These are phyloP conservation scores for Canavalia ensiformis DNA, from an alignment of 306 rosid species.

Conservation along the genomic window DNA sequence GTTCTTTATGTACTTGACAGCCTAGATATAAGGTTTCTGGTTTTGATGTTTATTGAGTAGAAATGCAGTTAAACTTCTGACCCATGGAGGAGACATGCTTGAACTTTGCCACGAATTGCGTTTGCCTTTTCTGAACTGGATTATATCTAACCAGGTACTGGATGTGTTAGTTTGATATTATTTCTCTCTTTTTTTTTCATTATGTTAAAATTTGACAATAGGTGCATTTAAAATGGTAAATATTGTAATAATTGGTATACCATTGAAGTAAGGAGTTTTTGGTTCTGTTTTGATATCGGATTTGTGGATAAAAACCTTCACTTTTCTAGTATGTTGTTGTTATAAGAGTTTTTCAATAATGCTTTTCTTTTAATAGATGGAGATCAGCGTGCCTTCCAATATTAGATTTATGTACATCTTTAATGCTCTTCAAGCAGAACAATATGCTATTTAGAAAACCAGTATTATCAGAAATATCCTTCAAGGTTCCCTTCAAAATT, in stretches of 20 bases:
- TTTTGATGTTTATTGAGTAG: constrained; percentile 59
- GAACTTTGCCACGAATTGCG: constrained; percentile 95
- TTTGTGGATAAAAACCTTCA: constrained; percentile 20
- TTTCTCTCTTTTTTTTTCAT: constrained; percentile 24
- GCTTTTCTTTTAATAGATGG: constrained; percentile 10
- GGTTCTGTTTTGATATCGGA: neutral
- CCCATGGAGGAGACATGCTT: constrained; percentile 95
- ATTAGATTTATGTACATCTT: constrained; percentile 30
- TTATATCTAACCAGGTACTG: constrained; percentile 78
- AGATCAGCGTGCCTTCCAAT: constrained; percentile 32
- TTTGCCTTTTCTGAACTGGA: constrained; percentile 85
- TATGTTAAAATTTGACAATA: constrained; percentile 17
- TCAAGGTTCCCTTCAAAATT: constrained; percentile 39
- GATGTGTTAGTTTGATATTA: constrained; percentile 27
- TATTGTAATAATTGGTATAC: constrained; percentile 39
- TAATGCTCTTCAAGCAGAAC: constrained; percentile 14
- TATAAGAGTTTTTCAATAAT: constrained; percentile 1
- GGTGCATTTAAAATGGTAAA: constrained; percentile 36
- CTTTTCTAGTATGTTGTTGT: constrained; percentile 25
- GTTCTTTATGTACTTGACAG: constrained; percentile 32
- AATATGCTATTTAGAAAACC: neutral
- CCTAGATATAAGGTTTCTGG: constrained; percentile 45
- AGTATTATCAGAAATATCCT: constrained; percentile 7
- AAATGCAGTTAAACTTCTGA: constrained; percentile 91
- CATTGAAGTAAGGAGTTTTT: constrained; percentile 21